Evolutionary conservation across 495 filamentous ascomycete genomes (phyloP), one percentile per base, ranked within the genome.

Genomic region (Xylaria curta): DNA sequence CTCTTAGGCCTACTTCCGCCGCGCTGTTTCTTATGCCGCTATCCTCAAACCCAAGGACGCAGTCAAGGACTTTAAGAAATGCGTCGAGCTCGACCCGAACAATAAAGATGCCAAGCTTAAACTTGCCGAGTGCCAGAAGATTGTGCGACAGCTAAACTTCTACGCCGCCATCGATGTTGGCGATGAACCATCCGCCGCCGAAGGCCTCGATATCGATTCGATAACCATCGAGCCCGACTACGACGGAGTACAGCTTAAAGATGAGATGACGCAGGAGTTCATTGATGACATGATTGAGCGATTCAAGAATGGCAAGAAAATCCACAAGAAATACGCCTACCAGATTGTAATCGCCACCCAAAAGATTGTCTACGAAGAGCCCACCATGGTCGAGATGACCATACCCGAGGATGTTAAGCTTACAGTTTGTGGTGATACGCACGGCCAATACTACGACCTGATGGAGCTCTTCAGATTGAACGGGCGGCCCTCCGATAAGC

Each of bases 401-500:
- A 89, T 99, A 61, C 87, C 89, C 15, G 81, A 92, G 51, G 94
- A 89, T 65, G 89, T 91, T 53, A 87, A 90, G 75, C 83, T 99
- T 78, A 99, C 96, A 2, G 94, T 99, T 46, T 99, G 96, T 78
- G 96, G 96, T 79, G 96, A 99, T 80, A 99, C 96, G 6, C 96
- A 99, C 82, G 96, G 94, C n/a, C 96, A 99, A 89, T 99, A 92
- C 84, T 99, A 95, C 76, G 96, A 99, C 80, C 85, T 99, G 21
- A 89, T 99, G 83, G 93, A 99, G 77, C 92, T 99, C 73, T 99
- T 99, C 88, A 86, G 93, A 74, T 87, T 96, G 51, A 97, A 97
- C 76, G 97, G 97, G 26, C 88, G 86, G 70, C 96, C 96, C 0
- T 88, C 88, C 19, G 92, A 93, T 73, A 92, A 91, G 72, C 94